Percentiles rank a stretch among this genome's conserved stretches.
phyloP scores from a whole-genome alignment of 2,329 filamentous ascomycete species.

The Phaeoacremonium minimum region DNA sequence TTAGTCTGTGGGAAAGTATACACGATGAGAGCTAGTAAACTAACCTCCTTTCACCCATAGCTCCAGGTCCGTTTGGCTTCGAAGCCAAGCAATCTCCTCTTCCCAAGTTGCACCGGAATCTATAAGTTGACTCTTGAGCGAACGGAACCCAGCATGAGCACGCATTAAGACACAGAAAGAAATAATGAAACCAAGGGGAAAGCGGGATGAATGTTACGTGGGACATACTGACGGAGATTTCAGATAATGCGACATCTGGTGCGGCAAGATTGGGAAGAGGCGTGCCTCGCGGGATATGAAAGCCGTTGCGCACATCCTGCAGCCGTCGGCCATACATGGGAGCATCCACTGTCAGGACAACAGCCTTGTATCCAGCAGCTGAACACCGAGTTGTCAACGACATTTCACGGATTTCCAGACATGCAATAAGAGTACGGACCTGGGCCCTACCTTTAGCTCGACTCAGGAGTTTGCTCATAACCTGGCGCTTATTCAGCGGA shows the following conservation, averaged over 20 bases:
- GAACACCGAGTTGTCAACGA: too few relatives aligned
- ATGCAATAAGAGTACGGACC: too few relatives aligned
- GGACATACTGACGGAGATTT: too few relatives aligned
- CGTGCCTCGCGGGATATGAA: constrained; percentile 37
- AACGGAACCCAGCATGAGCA: too few relatives aligned
- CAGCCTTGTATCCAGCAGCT: too few relatives aligned
- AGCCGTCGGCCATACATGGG: constrained; percentile 47
- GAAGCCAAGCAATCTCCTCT: constrained; percentile 41
- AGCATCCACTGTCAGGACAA: constrained; percentile 50
- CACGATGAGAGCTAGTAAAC: neutral
- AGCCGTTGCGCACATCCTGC: constrained; percentile 49
- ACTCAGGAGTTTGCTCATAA: too few relatives aligned
- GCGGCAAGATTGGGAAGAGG: constrained; percentile 37
- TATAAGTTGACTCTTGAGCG: neutral
- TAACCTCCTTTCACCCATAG: constrained; percentile 39
- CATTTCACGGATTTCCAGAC: too few relatives aligned
- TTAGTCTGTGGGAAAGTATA: too few relatives aligned
- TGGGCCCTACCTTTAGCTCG: too few relatives aligned
- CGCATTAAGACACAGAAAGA: too few relatives aligned
- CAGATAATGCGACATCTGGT: neutral
- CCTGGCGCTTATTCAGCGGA: constrained; percentile 45
- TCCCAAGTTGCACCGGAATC: constrained; percentile 44
- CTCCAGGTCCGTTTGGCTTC: constrained; percentile 38
- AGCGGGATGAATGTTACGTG: too few relatives aligned
- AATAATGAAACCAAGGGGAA: too few relatives aligned